A percentile compares a stretch with the other conserved stretches of the same genome.
Conservation (phyloP, 192 early-diverging fungal genomes). For the Backusella luteola region DNA sequence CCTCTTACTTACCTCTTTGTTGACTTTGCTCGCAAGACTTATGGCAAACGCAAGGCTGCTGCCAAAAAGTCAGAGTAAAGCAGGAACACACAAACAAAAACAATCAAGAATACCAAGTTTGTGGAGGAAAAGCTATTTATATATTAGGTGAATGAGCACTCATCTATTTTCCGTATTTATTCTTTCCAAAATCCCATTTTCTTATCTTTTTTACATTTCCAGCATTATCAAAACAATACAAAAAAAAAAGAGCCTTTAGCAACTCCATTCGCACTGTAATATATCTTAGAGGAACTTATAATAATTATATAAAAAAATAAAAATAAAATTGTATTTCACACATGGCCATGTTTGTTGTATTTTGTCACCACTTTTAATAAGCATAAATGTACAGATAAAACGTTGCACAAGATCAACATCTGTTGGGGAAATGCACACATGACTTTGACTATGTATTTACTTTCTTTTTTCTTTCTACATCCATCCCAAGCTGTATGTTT, state of each 20-base stretch:
- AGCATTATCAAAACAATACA: background rate
- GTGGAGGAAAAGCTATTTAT: background rate
- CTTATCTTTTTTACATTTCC: background rate
- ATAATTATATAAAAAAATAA: background rate
- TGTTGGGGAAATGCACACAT: background rate
- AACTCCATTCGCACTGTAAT: background rate
- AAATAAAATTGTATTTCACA: background rate
- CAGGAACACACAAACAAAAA: background rate
- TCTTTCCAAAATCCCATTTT: background rate
- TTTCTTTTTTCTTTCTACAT: background rate
- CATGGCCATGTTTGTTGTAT: background rate
- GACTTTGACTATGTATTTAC: background rate
- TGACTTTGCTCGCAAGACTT: constrained; percentile 74
- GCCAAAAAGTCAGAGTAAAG: constrained; percentile 2
- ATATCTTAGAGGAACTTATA: constrained; percentile 1
- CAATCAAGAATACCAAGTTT: background rate
- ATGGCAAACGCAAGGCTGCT: constrained; percentile 43
- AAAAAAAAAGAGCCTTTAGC: background rate
- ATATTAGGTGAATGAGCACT: background rate
- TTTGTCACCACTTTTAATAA: background rate
- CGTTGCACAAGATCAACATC: background rate
- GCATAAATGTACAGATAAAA: background rate
- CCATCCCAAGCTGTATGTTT: background rate
- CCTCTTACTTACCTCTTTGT: constrained; percentile 80
- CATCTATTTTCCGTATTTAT: background rate